Evolutionary conservation across 495 filamentous ascomycete genomes (phyloP), one percentile per base, ranked within the genome.

Genomic region (Corynascus novoguineensis): DNA sequence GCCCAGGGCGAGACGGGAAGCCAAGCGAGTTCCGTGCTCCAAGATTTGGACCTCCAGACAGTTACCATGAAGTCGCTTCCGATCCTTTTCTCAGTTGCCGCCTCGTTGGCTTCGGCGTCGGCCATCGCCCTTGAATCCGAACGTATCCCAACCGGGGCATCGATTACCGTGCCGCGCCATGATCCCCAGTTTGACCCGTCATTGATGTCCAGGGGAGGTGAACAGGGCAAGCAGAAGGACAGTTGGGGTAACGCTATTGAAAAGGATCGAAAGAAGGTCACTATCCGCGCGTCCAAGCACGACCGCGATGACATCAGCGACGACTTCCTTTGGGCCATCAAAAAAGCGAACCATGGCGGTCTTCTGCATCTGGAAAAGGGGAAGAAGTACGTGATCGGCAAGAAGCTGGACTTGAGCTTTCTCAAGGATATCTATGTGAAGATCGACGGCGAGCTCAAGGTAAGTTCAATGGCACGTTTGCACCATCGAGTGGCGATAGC

Each of bases 381-480:
- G 2, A 49, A 81, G 63, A 76, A 64, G 5, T 83, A 79, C 63
- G 68, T 84, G 4, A 77, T 84, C 58, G 79, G 80, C 15, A 76
- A 78, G 65, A 81, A 78, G 53, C 63, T 84, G 19, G 78, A 83
- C 60, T 54, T 83, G 50, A 81, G 15, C 73, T 83, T 83, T 56
- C 65, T 83, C 54, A 59, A 82, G 60, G 67, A 83, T 50, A 66
- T 83, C n/a, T 73, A 83, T 37, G 71, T 84, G 34, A 75, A 77
- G 38, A 68, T 83, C 52, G 81, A 84, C 40, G 81, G 81, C 41
- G 74, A 81, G 65, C 65, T 83, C 50, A 75, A 78, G n/a, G 46
- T 49, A 32, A 19, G 46, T 28, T 1, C 11, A 15, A 5, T 15
- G 42, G 5, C 25, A 19, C 14, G 5, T 25, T 24, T 44, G 5